Evolutionary conservation across 2,329 filamentous ascomycete species (phyloP).

Genomic region (Beauveria sp.): DNA sequence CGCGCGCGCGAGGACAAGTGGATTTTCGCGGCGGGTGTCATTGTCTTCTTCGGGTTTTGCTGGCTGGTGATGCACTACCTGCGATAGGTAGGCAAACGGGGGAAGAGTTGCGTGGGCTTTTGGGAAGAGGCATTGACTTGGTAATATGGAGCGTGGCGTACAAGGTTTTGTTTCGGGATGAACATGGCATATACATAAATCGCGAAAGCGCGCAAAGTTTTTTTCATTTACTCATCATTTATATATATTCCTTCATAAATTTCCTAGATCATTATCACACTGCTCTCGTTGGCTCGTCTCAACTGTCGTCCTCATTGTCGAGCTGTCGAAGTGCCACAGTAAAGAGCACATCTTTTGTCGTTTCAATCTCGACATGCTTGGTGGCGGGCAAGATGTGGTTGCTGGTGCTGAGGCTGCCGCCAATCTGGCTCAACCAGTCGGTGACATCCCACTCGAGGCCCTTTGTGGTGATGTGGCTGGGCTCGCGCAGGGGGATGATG

Average conservation of each 20-base stretch:
- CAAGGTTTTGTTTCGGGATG: not conserved
- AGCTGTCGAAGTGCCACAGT: slow-evolving; percentile 55
- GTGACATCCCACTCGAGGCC: slow-evolving; percentile 89
- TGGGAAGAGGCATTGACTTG: not conserved
- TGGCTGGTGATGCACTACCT: slow-evolving; percentile 85
- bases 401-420: slow-evolving; percentile 68
- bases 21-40: slow-evolving; percentile 86
- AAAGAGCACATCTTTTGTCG: slow-evolving; percentile 61
- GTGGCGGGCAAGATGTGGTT: slow-evolving; percentile 61
- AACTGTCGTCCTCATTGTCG: slow-evolving; percentile 26
- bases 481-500: slow-evolving; percentile 76
- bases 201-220: not conserved
- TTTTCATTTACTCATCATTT: not conserved
- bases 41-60: slow-evolving; percentile 85
- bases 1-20: slow-evolving; percentile 93
- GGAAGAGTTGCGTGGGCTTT: not conserved
- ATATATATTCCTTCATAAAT: slow-evolving; percentile 9
- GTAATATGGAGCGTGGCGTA: slow-evolving; percentile 13
- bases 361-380: slow-evolving; percentile 54
- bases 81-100: slow-evolving; percentile 37
- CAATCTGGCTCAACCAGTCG: slow-evolving; percentile 72
- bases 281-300: not conserved
- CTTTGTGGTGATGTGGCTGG: slow-evolving; percentile 66
- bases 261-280: not conserved
- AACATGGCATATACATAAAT: slow-evolving; percentile 3